A percentile compares a stretch with the other conserved stretches of the same genome.
Conservation (phyloP, 2,329 filamentous ascomycete genomes). For the Alternaria brassicae region DNA sequence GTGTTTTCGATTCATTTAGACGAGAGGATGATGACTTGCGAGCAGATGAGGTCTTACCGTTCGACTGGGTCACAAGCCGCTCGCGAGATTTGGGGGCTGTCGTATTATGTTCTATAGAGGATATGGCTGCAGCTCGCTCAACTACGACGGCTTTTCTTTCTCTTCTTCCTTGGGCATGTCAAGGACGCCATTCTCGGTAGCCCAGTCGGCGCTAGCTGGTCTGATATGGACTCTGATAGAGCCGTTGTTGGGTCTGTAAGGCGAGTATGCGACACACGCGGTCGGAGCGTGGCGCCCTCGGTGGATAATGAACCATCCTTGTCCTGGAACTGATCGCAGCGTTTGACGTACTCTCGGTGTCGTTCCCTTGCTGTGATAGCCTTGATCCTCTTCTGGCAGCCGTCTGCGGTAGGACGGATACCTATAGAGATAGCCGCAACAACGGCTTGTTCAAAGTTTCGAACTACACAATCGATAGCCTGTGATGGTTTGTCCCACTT, state of each 20-base stretch:
- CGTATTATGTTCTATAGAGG: neutral
- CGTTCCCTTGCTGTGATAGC: neutral
- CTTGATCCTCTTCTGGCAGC: slow-evolving; percentile 4
- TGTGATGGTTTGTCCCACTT: slow-evolving; percentile 10
- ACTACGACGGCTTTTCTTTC: neutral
- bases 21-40: neutral
- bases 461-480: neutral
- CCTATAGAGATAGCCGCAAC: slow-evolving; percentile 13
- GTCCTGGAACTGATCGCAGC: neutral
- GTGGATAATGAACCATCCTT: neutral
- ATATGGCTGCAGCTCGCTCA: neutral
- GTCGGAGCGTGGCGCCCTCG: neutral
- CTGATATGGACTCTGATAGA: neutral
- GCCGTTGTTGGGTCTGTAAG: neutral
- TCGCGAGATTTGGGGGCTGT: neutral
- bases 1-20: slow-evolving; percentile 25
- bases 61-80: neutral
- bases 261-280: neutral
- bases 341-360: neutral
- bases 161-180: neutral
- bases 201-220: neutral
- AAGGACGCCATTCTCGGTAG: neutral
- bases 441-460: slow-evolving; percentile 19
- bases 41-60: neutral
- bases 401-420: slow-evolving; percentile 3